Evolutionary conservation across 129 eudicot species (phyloP).

Genomic region (Pseudognaphalium luteoalbum): DNA sequence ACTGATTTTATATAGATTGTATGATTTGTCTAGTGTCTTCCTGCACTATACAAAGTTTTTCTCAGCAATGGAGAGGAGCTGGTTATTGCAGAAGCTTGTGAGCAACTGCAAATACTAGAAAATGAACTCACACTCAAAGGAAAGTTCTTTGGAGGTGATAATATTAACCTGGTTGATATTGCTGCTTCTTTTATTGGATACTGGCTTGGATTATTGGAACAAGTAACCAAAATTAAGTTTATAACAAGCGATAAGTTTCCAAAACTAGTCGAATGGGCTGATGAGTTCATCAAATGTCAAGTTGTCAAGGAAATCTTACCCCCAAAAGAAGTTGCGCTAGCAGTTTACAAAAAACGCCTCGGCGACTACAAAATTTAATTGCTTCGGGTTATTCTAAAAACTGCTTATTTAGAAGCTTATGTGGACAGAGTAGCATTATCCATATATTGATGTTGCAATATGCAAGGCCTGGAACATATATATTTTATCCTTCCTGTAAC

Average conservation of each 20-base stretch:
- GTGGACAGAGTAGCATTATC: no score
- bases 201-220: conserved; percentile 34
- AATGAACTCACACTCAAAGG: conserved; percentile 25
- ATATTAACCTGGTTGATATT: conserved; percentile 34
- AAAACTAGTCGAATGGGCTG: conserved; percentile 22
- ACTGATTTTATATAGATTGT: no score
- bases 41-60: conserved; percentile 6
- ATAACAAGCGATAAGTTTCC: conserved; percentile 33
- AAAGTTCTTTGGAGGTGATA: conserved; percentile 42
- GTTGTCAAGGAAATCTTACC: conserved; percentile 32
- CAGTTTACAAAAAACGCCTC: conserved; percentile 1
- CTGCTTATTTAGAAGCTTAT: no score
- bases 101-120: conserved; percentile 32
- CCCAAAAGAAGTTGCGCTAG: conserved; percentile 22
- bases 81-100: conserved; percentile 24
- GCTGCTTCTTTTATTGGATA: conserved; percentile 14
- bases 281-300: conserved; percentile 13
- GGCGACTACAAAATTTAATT: no score
- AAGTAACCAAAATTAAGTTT: conserved; percentile 11
- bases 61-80: conserved; percentile 9
- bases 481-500: no score
- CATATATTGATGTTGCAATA: no score
- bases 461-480: no score
- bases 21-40: neutral
- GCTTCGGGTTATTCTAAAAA: no score